Percentiles rank a stretch among this genome's conserved stretches.
These are phyloP conservation scores for Hypsizygus ulmarius DNA, from an alignment of 1,284 basidiomycete species.

Conservation along the genomic window DNA sequence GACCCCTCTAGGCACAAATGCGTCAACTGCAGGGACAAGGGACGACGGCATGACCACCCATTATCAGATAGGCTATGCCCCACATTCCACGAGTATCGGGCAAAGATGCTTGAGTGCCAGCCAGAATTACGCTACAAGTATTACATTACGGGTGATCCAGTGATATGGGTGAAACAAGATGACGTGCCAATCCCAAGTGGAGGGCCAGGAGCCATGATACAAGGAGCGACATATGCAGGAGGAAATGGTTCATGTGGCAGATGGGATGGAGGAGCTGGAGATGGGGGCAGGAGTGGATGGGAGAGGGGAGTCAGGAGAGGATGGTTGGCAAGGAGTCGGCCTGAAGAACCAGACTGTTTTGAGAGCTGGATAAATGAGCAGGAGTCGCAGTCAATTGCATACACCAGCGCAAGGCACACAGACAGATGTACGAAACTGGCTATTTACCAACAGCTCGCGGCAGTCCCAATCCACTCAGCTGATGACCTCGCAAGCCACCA, in stretches of 20 bases:
- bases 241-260: too few species aligned
- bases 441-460: too few species aligned
- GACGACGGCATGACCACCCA: neutral
- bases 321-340: neutral
- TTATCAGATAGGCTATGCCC: neutral
- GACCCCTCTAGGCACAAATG: neutral
- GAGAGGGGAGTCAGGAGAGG: neutral
- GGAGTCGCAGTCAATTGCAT: too few species aligned
- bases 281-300: too few species aligned
- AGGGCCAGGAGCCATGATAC: neutral
- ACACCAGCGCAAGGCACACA: too few species aligned
- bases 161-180: neutral
- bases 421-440: too few species aligned
- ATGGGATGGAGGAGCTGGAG: too few species aligned
- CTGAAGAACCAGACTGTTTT: neutral
- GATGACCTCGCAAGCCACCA: too few species aligned
- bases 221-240: too few species aligned
- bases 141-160: neutral
- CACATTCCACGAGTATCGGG: neutral
- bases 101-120: neutral
- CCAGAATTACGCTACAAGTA: constrained; percentile 1
- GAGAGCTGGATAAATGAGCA: too few species aligned
- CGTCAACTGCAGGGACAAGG: constrained; percentile 1
- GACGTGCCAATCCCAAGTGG: neutral
- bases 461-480: too few species aligned